Evolutionary conservation across 2,329 filamentous ascomycete species (phyloP), one percentile per base, ranked within the genome.

Genomic region (Cryphonectria radicalis): DNA sequence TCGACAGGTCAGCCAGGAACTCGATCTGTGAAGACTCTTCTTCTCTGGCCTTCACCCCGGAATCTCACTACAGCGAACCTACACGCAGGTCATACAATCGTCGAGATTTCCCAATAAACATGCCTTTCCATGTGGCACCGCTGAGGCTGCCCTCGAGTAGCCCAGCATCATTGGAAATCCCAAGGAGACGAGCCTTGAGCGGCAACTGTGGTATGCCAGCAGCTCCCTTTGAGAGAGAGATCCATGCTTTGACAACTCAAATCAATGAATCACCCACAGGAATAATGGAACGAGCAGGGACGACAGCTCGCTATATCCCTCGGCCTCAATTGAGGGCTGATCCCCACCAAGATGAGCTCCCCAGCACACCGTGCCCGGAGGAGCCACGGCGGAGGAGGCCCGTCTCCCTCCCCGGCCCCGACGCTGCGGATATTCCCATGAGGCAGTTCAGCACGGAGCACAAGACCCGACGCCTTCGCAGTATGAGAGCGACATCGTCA

Each of bases 391-490:
- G 22, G 22, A n/a, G 59, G 8, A 40, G 59, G n/a, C 59, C 17
- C 8, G 5, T 62, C 35, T 62, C 59, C 4, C 35, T 40, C 19
- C 35, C 59, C 2, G 35, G 6, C 8, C 14, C n/a, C 4, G 32
- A 32, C 55, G 35, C 13, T 1, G 4, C 3, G 4, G 7, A 4
- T 13, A 19, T 28, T 64, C 13, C n/a, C 4, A 22, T 8, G 11
- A n/a, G 62, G 4, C 62, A 64, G 25, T 64, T 64, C 19, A 64
- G 62, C 40, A 64, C 62, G 25, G 62, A 42, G 17, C 14, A 46
- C 3, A 64, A 64, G 62, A 46, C 62, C 13, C 62, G n/a, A 32
- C 62, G 62, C 14, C 62, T 64, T 10, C 37, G 62, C 4, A 64
- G 37, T 13, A 14, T 64, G 19, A 46, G 22, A 46, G 62, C 62